phyloP scores from a whole-genome alignment of 2,329 filamentous ascomycete genomes.

The Colletotrichum higginsianum region DNA sequence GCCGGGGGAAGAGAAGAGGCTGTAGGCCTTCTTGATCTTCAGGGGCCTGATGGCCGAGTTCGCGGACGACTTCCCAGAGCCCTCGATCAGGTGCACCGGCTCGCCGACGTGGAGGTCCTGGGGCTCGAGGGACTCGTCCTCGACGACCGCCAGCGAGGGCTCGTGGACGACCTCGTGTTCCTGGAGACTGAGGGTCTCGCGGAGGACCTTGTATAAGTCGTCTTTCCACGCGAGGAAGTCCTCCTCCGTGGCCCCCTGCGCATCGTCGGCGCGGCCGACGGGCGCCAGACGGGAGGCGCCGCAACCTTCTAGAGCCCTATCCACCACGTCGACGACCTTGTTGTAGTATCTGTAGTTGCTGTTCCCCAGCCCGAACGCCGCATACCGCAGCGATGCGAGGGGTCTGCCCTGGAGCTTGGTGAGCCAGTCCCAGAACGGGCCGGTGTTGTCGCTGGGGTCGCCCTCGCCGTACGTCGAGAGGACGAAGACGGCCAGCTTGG shows the following conservation, averaged over 20 bases:
- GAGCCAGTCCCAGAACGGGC: slow-evolving; percentile 50
- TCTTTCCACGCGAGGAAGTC: slow-evolving; percentile 56
- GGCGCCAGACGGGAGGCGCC: slow-evolving; percentile 49
- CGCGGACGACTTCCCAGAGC: slow-evolving; percentile 28
- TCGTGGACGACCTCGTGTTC: slow-evolving; percentile 46
- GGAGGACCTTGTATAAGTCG: slow-evolving; percentile 45
- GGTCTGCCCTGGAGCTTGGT: slow-evolving; percentile 41
- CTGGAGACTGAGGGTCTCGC: slow-evolving; percentile 43
- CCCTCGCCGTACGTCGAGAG: slow-evolving; percentile 58
- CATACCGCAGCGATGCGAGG: slow-evolving; percentile 49
- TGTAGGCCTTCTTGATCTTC: slow-evolving; percentile 43
- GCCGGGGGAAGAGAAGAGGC: slow-evolving; percentile 45
- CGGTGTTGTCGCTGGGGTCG: slow-evolving; percentile 57
- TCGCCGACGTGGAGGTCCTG: slow-evolving; percentile 45
- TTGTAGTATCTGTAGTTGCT: slow-evolving; percentile 58
- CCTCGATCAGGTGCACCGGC: slow-evolving; percentile 37
- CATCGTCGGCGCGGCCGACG: slow-evolving; percentile 52
- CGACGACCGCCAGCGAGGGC: slow-evolving; percentile 44
- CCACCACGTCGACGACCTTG: slow-evolving; percentile 51
- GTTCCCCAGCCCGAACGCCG: slow-evolving; percentile 57
- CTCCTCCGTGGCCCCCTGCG: slow-evolving; percentile 51
- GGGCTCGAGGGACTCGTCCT: slow-evolving; percentile 43
- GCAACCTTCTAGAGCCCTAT: slow-evolving; percentile 43
- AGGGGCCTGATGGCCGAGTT: slow-evolving; percentile 43
- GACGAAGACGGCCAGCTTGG: slow-evolving; percentile 54